Evolutionary conservation across 2,329 filamentous ascomycete species (phyloP), one percentile per base, ranked within the genome.

Genomic region (Ophiostoma fasciatum): DNA sequence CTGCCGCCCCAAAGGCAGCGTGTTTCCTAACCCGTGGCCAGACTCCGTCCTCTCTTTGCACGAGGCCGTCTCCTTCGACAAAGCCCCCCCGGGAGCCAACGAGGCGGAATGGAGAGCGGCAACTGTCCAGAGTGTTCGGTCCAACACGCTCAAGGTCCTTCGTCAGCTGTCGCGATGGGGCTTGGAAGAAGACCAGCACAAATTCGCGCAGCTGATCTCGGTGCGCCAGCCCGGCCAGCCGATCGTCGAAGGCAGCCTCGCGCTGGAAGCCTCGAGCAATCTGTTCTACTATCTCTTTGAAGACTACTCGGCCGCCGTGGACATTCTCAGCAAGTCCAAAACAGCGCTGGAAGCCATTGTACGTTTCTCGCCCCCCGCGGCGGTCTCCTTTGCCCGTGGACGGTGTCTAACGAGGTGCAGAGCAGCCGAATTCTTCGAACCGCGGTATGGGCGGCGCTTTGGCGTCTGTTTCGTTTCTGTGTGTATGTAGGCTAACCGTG

Each of bases 11-110:
- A 14, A 15, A n/a, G 13, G 11, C 7, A 12, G 12, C 14, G 12
- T 17, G 15, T 14, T 33, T 15, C 20, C 48, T 52, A 33, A 50
- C 14, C 11, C 23, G 8, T 6, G n/a, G n/a, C n/a, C 35, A 71
- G 74, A 71, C 44, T 83, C 78, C 0, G 67, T 83, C 26, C 66
- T 84, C 36, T 77, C 77, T 0, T 71, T 84, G 28, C 71, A 80
- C 38, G 79, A 83, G 49, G 58, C 63, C 34, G 65, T 66, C 7
- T 46, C 49, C 25, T 53, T 57, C 8, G 37, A 45, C 13, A 40
- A 47, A 3, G 43, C 45, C 3, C 47, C 51, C 2, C 44, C 49
- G 4, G 46, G 42, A 12, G 41, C 48, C 26, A 25, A 51, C 20
- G 9, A 33, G 6, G 11, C 33, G 1, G 40, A 31, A 18, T 55